Percentiles rank a stretch among this genome's conserved stretches.
Conservation (phyloP, 1,284 basidiomycete species). For the Ceratobasidium sp. region DNA sequence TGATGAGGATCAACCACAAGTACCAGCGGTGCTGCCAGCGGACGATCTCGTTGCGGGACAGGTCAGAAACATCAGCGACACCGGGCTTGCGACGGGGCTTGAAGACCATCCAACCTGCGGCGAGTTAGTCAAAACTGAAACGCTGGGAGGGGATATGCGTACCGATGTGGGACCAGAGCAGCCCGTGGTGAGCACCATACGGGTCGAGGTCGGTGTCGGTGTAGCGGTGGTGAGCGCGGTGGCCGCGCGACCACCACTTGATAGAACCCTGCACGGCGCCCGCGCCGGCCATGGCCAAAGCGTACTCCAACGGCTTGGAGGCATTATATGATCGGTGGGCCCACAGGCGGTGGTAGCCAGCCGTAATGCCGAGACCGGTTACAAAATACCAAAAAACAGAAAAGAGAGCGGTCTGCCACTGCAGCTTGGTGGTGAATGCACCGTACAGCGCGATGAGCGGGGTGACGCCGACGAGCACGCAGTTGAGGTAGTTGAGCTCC, state of each 20-base stretch:
- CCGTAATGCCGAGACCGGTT: slow-evolving; percentile 77
- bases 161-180: slow-evolving; percentile 76
- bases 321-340: slow-evolving; percentile 92
- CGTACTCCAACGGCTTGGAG: slow-evolving; percentile 77
- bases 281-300: slow-evolving; percentile 79
- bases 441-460: slow-evolving; percentile 79
- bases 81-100: slow-evolving; percentile 89
- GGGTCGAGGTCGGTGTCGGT: slow-evolving; percentile 96
- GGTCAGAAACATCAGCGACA: slow-evolving; percentile 86
- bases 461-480: slow-evolving; percentile 77
- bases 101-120: slow-evolving; percentile 85
- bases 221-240: slow-evolving; percentile 93
- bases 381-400: slow-evolving; percentile 84
- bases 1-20: slow-evolving; percentile 72
- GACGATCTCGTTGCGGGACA: slow-evolving; percentile 79
- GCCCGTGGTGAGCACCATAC: slow-evolving; percentile 88
- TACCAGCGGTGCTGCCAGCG: slow-evolving; percentile 90
- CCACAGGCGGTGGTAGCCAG: slow-evolving; percentile 93
- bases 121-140: background rate
- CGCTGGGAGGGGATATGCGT: background rate
- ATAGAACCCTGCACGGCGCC: slow-evolving; percentile 91
- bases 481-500: slow-evolving; percentile 82
- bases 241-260: slow-evolving; percentile 93
- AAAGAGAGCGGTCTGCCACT: slow-evolving; percentile 76
- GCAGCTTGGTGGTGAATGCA: slow-evolving; percentile 67